These are phyloP conservation scores for Camellia lanceoleosa DNA, from an alignment of 148 eudicot species.

Conservation along the genomic window DNA sequence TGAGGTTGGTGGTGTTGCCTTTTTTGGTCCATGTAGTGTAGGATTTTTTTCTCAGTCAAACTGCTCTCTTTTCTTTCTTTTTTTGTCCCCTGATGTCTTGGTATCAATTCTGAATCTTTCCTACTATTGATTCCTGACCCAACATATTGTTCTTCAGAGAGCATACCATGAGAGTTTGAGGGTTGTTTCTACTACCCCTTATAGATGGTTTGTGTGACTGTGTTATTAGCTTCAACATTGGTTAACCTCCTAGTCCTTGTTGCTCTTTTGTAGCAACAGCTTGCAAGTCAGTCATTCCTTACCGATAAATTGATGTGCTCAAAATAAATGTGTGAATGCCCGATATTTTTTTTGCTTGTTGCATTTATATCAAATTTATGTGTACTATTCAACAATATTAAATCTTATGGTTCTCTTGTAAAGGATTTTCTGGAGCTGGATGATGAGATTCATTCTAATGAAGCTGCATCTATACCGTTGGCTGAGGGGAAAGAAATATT, in stretches of 20 bases:
- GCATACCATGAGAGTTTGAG: background rate
- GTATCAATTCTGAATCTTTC: background rate
- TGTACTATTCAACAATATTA: background rate
- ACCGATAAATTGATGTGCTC: background rate
- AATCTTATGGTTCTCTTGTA: conserved; percentile 8
- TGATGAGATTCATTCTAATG: conserved; percentile 47
- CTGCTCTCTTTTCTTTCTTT: background rate
- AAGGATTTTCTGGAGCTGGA: conserved; percentile 62
- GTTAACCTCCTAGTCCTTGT: background rate
- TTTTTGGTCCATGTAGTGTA: background rate
- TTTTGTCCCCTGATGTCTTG: background rate
- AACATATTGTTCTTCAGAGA: background rate
- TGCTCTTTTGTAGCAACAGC: background rate
- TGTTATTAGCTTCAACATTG: background rate
- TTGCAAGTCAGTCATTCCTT: background rate
- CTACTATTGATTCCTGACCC: background rate
- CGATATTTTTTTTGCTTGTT: background rate
- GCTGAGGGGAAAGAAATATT: conserved; percentile 24
- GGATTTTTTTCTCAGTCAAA: background rate
- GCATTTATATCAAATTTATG: background rate
- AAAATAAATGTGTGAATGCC: background rate
- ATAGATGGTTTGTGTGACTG: background rate
- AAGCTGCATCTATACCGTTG: conserved; percentile 25
- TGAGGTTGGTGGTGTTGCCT: conserved; percentile 48
- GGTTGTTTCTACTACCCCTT: background rate